Evolutionary conservation across 306 rosid genomes (phyloP).

Genomic region (Styphnolobium japonicum): DNA sequence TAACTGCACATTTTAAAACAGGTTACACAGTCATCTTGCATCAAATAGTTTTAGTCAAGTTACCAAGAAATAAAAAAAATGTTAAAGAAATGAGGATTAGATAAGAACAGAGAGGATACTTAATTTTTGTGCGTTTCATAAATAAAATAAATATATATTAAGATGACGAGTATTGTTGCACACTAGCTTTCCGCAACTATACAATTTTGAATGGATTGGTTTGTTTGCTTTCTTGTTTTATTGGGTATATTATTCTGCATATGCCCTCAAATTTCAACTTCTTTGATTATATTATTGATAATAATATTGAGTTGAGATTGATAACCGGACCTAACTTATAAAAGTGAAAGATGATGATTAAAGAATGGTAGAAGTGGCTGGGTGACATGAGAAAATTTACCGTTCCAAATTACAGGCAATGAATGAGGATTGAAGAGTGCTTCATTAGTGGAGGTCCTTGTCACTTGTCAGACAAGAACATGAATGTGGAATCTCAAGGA

Average conservation of each 20-base stretch:
- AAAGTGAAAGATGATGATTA: not conserved
- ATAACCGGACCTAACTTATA: slow-evolving; percentile 1
- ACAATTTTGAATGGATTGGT: not conserved
- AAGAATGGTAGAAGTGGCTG: no score
- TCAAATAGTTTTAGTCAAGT: no score
- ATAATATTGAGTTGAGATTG: not conserved
- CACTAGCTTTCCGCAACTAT: slow-evolving; percentile 32
- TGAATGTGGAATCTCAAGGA: slow-evolving; percentile 13
- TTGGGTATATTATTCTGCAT: slow-evolving; percentile 31
- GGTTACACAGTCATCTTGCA: no score
- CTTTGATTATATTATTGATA: not conserved
- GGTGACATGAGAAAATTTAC: not conserved
- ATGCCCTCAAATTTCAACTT: slow-evolving; percentile 13
- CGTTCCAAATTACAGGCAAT: not conserved
- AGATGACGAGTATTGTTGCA: slow-evolving; percentile 41
- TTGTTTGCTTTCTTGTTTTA: not conserved
- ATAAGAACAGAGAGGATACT: slow-evolving; percentile 31
- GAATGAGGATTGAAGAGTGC: not conserved
- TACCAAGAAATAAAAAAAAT: no score
- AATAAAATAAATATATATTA: not conserved
- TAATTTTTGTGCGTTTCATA: slow-evolving; percentile 13
- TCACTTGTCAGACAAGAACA: slow-evolving; percentile 6
- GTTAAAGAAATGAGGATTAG: no score
- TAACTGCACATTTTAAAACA: not conserved
- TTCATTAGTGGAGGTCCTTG: slow-evolving; percentile 5